Conservation (phyloP, 257 asterid genomes). For the Penstemon davidsonii region DNA sequence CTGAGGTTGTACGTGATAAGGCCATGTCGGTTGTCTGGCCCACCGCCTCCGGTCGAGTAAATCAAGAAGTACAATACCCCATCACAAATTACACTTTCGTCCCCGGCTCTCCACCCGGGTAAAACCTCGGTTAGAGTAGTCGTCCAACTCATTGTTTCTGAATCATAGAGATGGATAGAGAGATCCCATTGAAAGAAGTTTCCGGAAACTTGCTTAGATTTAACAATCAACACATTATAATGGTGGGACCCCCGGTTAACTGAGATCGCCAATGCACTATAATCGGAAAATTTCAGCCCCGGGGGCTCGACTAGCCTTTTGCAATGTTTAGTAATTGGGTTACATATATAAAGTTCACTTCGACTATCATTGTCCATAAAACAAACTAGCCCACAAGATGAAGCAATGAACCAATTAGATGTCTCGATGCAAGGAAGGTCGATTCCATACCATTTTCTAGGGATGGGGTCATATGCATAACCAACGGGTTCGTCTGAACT, state of each 20-base stretch:
- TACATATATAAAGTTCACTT: constrained; percentile 69
- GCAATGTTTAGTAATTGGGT: constrained; percentile 65
- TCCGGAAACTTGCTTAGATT: constrained; percentile 84
- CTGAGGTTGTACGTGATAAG: constrained; percentile 57
- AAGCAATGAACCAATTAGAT: constrained; percentile 73
- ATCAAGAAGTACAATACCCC: constrained; percentile 76
- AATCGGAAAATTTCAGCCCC: constrained; percentile 68
- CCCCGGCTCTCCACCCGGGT: constrained; percentile 91
- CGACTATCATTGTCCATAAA: constrained; percentile 86
- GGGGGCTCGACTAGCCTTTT: constrained; percentile 58
- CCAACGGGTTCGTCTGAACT: constrained; percentile 86
- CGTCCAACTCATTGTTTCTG: constrained; percentile 57
- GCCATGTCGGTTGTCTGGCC: constrained; percentile 66
- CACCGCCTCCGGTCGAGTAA: constrained; percentile 66
- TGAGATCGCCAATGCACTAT: constrained; percentile 72
- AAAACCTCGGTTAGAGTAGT: constrained; percentile 59
- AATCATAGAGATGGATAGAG: constrained; percentile 70
- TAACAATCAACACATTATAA: constrained; percentile 59
- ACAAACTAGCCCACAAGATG: constrained; percentile 81
- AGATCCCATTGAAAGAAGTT: constrained; percentile 83
- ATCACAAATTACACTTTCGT: constrained; percentile 82
- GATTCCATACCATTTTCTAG: constrained; percentile 71
- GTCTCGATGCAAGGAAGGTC: constrained; percentile 81
- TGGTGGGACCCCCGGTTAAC: constrained; percentile 39
- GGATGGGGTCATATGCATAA: constrained; percentile 74